These are phyloP conservation scores for Pestalotiopsis sp. DNA, from an alignment of 2,329 filamentous ascomycete genomes.

Conservation along the genomic window DNA sequence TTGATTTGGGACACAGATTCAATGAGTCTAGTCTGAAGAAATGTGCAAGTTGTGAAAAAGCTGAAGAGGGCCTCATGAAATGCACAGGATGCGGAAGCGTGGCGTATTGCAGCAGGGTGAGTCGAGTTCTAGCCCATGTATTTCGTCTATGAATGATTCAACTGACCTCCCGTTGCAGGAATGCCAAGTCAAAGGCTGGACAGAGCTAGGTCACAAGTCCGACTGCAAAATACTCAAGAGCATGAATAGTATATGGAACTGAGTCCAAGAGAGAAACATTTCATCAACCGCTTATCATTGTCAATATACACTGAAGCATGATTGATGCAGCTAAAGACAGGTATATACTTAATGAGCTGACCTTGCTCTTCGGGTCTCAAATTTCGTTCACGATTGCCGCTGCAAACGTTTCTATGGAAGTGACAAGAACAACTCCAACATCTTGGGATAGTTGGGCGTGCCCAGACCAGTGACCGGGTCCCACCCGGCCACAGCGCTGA, in stretches of 20 bases:
- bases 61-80: slow-evolving; percentile 8
- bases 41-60: slow-evolving; percentile 17
- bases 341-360: no score
- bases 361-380: no score
- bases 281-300: neutral
- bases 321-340: neutral
- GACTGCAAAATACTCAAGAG: slow-evolving; percentile 47
- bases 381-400: neutral
- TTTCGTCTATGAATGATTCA: neutral
- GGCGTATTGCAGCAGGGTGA: slow-evolving; percentile 49
- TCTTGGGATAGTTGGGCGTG: slow-evolving; percentile 26
- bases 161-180: slow-evolving; percentile 29
- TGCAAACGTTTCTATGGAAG: slow-evolving; percentile 20
- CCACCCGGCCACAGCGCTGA: slow-evolving; percentile 38
- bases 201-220: slow-evolving; percentile 41
- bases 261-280: neutral
- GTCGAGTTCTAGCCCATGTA: slow-evolving; percentile 12
- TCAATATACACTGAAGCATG: neutral
- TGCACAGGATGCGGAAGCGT: slow-evolving; percentile 12
- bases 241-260: slow-evolving; percentile 37
- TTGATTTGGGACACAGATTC: slow-evolving; percentile 27
- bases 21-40: neutral
- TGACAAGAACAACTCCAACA: slow-evolving; percentile 26
- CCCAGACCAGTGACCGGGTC: slow-evolving; percentile 35
- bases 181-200: slow-evolving; percentile 47